phyloP scores from a whole-genome alignment of 345 rosid genomes.

The Turritis glabra region DNA sequence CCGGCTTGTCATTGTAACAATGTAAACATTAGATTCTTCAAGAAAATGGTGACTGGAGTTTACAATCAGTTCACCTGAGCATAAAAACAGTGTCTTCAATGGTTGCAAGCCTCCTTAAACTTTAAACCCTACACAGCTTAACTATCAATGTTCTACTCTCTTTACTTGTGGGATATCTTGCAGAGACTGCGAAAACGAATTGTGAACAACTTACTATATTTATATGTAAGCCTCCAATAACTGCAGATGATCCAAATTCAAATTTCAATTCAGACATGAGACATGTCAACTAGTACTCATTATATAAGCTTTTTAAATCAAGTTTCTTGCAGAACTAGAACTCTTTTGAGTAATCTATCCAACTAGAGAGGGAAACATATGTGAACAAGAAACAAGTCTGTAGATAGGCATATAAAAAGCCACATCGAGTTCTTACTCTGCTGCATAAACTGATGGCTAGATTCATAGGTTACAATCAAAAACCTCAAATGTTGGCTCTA shows the following conservation, averaged over 20 bases:
- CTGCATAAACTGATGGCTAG: background rate
- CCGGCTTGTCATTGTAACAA: conserved; percentile 30
- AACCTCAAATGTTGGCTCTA: conserved; percentile 8
- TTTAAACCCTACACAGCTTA: background rate
- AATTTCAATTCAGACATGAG: conserved; percentile 4
- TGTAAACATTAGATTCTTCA: conserved; percentile 27
- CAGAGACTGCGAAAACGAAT: conserved; percentile 22
- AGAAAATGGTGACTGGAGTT: conserved; percentile 24
- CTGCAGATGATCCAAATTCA: background rate
- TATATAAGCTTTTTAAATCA: conserved; percentile 21
- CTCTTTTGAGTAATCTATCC: conserved; percentile 3
- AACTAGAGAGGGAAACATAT: conserved; percentile 8
- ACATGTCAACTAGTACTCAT: conserved; percentile 31
- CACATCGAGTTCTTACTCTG: background rate
- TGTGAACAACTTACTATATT: conserved; percentile 19
- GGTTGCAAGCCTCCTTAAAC: background rate
- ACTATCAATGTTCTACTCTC: background rate
- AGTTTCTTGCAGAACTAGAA: conserved; percentile 24
- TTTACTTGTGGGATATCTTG: conserved; percentile 9
- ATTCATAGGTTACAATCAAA: conserved; percentile 32
- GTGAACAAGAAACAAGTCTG: conserved; percentile 6
- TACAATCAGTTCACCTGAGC: background rate
- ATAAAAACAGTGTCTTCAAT: background rate
- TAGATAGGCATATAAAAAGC: conserved; percentile 17
- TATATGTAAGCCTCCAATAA: background rate